These are phyloP conservation scores for Agrocybe chaxingu DNA, from an alignment of 768 basidiomycete species.

Conservation along the genomic window DNA sequence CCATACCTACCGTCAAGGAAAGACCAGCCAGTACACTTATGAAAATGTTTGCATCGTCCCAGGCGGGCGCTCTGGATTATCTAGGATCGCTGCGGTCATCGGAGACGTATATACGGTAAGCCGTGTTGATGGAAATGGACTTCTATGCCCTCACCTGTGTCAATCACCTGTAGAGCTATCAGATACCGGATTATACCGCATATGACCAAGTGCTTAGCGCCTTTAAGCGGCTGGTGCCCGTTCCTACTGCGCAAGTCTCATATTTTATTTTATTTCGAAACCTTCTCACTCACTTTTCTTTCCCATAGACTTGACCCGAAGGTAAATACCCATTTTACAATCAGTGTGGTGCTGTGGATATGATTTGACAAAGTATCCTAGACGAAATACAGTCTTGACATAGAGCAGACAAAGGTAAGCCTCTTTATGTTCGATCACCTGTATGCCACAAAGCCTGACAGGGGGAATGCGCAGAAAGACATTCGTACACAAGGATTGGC, in stretches of 20 bases:
- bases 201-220: constrained; percentile 82
- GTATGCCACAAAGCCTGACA: constrained; percentile 17
- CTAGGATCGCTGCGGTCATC: constrained; percentile 88
- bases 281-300: neutral
- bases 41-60: constrained; percentile 96
- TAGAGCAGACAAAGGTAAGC: constrained; percentile 71
- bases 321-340: constrained; percentile 13
- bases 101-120: constrained; percentile 82
- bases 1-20: constrained; percentile 77
- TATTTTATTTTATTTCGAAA: neutral
- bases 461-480: constrained; percentile 57
- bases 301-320: constrained; percentile 27
- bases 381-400: constrained; percentile 72
- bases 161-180: constrained; percentile 59
- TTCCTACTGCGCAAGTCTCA: constrained; percentile 75
- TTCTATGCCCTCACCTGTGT: constrained; percentile 1
- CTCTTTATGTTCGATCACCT: neutral
- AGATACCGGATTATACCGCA: constrained; percentile 90
- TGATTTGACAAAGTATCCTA: constrained; percentile 18
- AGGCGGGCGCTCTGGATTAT: constrained; percentile 87
- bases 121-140: constrained; percentile 1
- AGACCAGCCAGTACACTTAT: constrained; percentile 79
- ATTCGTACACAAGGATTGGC: constrained; percentile 80
- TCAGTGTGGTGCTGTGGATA: neutral
- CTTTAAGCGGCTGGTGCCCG: constrained; percentile 86